Conservation (phyloP, 140 eudicot species). For the Flaveria floridana region DNA sequence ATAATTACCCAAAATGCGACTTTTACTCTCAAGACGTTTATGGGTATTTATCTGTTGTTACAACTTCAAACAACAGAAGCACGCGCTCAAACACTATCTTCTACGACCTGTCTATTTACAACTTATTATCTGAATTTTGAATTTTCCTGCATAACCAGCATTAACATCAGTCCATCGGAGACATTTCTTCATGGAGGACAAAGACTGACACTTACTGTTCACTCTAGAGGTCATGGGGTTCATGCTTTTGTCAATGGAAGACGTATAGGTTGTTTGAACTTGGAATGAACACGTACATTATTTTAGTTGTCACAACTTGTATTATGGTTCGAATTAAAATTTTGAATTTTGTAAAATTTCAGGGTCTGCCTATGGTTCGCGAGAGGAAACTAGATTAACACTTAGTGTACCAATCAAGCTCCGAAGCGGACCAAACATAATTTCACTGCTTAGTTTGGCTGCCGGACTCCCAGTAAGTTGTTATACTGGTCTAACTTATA, state of each 20-base stretch:
- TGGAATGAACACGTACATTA: not conserved
- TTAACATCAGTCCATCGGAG: conserved; percentile 56
- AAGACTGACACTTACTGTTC: conserved; percentile 57
- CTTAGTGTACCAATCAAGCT: conserved; percentile 53
- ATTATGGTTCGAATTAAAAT: conserved; percentile 12
- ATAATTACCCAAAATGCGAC: no score
- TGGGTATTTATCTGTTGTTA: not conserved
- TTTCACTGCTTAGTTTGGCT: conserved; percentile 74
- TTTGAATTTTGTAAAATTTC: conserved; percentile 21
- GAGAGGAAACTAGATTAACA: conserved; percentile 47
- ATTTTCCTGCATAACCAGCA: conserved; percentile 40
- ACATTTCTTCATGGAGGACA: conserved; percentile 58
- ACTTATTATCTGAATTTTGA: not conserved
- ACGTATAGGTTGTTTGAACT: conserved; percentile 50
- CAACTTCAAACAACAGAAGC: conserved; percentile 6
- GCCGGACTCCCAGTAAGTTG: conserved; percentile 79
- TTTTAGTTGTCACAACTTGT: not conserved
- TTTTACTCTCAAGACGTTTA: no score
- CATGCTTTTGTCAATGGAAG: conserved; percentile 69
- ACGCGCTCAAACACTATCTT: not conserved
- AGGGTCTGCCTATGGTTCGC: conserved; percentile 84
- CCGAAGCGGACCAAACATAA: conserved; percentile 59
- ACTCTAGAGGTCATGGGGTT: conserved; percentile 77
- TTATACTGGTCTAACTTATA: not conserved
- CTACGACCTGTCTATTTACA: not conserved